Evolutionary conservation across 2,329 filamentous ascomycete genomes (phyloP).

Genomic region (Talaromyces sp.): DNA sequence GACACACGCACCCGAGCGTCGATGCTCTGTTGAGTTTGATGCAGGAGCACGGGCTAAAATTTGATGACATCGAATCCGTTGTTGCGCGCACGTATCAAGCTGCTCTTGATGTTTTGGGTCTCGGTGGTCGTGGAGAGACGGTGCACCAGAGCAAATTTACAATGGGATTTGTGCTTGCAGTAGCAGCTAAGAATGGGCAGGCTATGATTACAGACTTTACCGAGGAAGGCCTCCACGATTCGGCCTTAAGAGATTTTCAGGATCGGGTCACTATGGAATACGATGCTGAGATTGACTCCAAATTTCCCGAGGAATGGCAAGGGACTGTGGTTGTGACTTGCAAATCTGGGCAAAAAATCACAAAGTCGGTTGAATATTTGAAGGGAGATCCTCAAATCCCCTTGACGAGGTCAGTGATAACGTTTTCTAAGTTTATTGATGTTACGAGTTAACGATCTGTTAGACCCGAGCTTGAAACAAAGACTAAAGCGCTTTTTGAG

Average conservation of each 20-base stretch:
- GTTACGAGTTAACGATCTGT: neutral
- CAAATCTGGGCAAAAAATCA: slow-evolving; percentile 18
- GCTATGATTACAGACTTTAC: slow-evolving; percentile 28
- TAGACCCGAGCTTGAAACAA: neutral
- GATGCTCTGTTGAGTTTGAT: slow-evolving; percentile 25
- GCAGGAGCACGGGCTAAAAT: slow-evolving; percentile 18
- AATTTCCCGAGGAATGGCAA: slow-evolving; percentile 24
- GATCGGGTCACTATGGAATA: slow-evolving; percentile 22
- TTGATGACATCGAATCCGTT: slow-evolving; percentile 25
- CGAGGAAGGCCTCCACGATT: slow-evolving; percentile 21
- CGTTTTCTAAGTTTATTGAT: neutral
- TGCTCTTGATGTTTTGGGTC: slow-evolving; percentile 24
- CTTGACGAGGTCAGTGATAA: slow-evolving; percentile 20
- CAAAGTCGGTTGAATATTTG: slow-evolving; percentile 20
- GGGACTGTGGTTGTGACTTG: slow-evolving; percentile 23
- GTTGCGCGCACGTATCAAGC: slow-evolving; percentile 24
- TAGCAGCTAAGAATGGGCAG: slow-evolving; percentile 27
- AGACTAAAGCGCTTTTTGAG: neutral
- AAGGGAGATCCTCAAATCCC: slow-evolving; percentile 26
- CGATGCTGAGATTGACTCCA: slow-evolving; percentile 22
- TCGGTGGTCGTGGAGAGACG: slow-evolving; percentile 24
- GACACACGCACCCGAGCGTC: slow-evolving; percentile 28
- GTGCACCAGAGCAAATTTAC: slow-evolving; percentile 32
- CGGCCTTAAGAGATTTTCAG: slow-evolving; percentile 21
- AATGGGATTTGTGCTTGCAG: slow-evolving; percentile 29